These are phyloP conservation scores for Mycena vitilis DNA, from an alignment of 768 basidiomycete genomes.

Conservation along the genomic window DNA sequence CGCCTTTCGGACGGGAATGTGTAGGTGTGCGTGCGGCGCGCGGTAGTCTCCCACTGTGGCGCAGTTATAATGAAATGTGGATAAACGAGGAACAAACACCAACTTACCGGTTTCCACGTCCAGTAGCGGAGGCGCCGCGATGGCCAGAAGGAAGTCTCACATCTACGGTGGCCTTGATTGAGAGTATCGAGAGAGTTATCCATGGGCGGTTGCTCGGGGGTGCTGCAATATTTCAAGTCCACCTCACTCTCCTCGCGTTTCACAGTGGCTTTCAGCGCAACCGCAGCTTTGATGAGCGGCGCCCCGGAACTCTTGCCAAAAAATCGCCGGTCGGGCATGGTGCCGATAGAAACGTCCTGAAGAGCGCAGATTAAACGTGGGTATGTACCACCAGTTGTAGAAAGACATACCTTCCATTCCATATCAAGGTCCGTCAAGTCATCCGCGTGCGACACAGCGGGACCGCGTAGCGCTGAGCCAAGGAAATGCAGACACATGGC, in stretches of 20 bases:
- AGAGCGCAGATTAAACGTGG: no score
- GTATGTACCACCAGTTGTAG: no score
- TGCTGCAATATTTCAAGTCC: neutral
- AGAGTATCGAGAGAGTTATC: neutral
- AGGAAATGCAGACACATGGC: no score
- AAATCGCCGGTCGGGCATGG: slow-evolving; percentile 13
- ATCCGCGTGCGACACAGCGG: no score
- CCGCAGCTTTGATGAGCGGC: slow-evolving; percentile 11
- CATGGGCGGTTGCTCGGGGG: neutral
- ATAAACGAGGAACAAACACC: no score
- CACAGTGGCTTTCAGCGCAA: slow-evolving; percentile 14
- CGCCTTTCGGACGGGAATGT: slow-evolving; percentile 66
- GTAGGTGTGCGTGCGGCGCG: slow-evolving; percentile 39
- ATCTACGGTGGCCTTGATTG: neutral
- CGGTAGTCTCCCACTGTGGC: slow-evolving; percentile 25
- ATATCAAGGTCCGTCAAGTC: no score
- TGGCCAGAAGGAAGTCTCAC: neutral
- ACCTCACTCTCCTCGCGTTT: slow-evolving; percentile 10
- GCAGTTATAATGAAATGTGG: no score
- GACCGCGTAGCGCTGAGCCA: no score
- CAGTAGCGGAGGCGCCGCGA: slow-evolving; percentile 11
- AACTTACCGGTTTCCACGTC: neutral
- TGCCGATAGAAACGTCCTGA: no score
- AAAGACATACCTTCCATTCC: no score
- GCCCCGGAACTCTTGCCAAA: slow-evolving; percentile 16